Evolutionary conservation across 345 rosid genomes (phyloP).

Genomic region (Aquilaria malaccensis): DNA sequence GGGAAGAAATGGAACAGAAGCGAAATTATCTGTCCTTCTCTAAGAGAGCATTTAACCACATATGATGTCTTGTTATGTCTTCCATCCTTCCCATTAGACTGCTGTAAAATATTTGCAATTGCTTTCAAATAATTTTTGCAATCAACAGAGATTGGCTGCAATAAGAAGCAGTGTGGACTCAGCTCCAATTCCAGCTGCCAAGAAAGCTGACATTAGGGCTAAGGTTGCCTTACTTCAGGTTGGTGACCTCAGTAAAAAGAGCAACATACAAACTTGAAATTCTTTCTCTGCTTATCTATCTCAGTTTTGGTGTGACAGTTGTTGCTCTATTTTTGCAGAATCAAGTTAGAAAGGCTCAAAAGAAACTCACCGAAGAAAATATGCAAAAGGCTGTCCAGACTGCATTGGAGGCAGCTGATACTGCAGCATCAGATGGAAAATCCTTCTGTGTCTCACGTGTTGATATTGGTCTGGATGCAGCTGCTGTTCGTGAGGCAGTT

Average conservation of each 20-base stretch:
- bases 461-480: constrained; percentile 86
- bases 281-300: neutral
- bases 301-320: neutral
- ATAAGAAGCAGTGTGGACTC: constrained; percentile 69
- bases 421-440: constrained; percentile 66
- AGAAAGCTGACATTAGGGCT: constrained; percentile 76
- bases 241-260: constrained; percentile 2
- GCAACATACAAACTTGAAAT: neutral
- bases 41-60: no score
- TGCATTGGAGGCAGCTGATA: constrained; percentile 57
- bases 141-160: constrained; percentile 67
- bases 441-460: constrained; percentile 61
- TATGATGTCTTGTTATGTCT: no score
- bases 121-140: neutral
- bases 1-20: neutral
- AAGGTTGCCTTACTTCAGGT: constrained; percentile 77
- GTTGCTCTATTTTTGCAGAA: constrained; percentile 31
- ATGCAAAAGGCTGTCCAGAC: constrained; percentile 57
- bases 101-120: no score
- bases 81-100: no score
- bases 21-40: no score
- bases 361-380: constrained; percentile 86
- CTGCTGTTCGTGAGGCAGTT: constrained; percentile 94
- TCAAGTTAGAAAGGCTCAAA: constrained; percentile 69
- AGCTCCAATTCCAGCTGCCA: constrained; percentile 75